A percentile compares a stretch with the other conserved stretches of the same genome.
These are phyloP conservation scores for Colletotrichum paranaense DNA, from an alignment of 2,329 filamentous ascomycete species.

Conservation along the genomic window DNA sequence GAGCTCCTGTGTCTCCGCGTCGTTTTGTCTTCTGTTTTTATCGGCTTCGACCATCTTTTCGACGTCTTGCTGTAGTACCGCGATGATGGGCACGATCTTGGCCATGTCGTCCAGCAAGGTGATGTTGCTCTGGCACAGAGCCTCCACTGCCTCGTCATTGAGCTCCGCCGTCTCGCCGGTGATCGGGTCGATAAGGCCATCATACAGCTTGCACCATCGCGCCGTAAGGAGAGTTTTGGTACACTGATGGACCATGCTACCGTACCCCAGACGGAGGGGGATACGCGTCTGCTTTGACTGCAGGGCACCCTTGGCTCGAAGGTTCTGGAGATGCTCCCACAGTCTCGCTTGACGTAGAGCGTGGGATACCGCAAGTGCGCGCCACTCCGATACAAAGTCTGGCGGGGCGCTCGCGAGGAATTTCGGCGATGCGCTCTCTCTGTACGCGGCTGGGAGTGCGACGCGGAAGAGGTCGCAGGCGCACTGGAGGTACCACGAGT, in stretches of 20 bases:
- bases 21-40: neutral
- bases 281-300: constrained; percentile 24
- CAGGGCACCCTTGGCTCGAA: constrained; percentile 5
- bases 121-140: constrained; percentile 13
- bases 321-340: constrained; percentile 16
- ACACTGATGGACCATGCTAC: constrained; percentile 21
- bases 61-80: constrained; percentile 25
- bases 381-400: neutral
- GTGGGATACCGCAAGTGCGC: constrained; percentile 8
- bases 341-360: constrained; percentile 10
- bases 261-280: constrained; percentile 10
- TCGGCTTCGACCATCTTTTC: constrained; percentile 14
- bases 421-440: constrained; percentile 3
- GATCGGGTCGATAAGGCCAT: neutral
- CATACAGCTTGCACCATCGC: neutral
- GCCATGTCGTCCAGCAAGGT: constrained; percentile 22
- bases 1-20: neutral
- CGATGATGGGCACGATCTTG: constrained; percentile 12
- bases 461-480: constrained; percentile 24
- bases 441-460: neutral
- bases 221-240: constrained; percentile 24
- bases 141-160: neutral
- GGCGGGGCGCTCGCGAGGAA: constrained; percentile 10
- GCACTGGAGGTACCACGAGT: constrained; percentile 23
- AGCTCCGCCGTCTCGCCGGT: neutral